These are phyloP conservation scores for Colletotrichum abscissum DNA, from an alignment of 2,329 filamentous ascomycete genomes.

Conservation along the genomic window DNA sequence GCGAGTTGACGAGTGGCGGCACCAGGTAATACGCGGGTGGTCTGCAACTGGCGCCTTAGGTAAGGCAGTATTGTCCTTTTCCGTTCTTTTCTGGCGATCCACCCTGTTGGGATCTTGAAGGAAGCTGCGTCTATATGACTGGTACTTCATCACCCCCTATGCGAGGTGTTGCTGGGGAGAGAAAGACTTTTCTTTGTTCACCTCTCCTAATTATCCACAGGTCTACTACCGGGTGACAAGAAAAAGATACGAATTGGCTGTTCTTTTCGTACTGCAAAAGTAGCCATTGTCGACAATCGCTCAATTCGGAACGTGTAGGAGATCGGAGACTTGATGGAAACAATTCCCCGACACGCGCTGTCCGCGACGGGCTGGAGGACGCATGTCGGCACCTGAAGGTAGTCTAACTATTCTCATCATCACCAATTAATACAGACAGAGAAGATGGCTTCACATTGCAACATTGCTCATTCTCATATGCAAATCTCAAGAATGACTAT, in stretches of 20 bases:
- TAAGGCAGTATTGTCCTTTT: not conserved
- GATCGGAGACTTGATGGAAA: conserved; percentile 1
- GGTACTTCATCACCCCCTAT: not conserved
- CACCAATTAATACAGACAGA: not conserved
- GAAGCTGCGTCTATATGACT: not conserved
- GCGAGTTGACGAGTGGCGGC: not conserved
- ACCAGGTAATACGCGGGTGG: not conserved
- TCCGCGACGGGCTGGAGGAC: not conserved
- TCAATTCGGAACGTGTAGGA: not conserved
- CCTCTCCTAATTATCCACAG: not conserved
- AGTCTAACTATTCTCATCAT: not conserved
- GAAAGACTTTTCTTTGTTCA: not conserved
- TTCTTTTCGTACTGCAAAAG: too few relatives aligned
- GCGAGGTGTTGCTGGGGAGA: conserved; percentile 9
- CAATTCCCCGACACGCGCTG: not conserved
- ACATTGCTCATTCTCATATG: not conserved
- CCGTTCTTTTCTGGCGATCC: not conserved
- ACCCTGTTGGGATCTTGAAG: conserved; percentile 3
- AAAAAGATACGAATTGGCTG: too few relatives aligned
- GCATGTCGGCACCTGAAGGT: not conserved
- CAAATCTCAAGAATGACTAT: too few relatives aligned
- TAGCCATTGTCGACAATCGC: too few relatives aligned
- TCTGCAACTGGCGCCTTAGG: not conserved
- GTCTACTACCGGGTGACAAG: too few relatives aligned
- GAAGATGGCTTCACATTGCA: not conserved